A percentile compares a stretch with the other conserved stretches of the same genome.
Evolutionary conservation across 768 basidiomycete genomes (phyloP).

Genomic region (Dioszegia hungarica): DNA sequence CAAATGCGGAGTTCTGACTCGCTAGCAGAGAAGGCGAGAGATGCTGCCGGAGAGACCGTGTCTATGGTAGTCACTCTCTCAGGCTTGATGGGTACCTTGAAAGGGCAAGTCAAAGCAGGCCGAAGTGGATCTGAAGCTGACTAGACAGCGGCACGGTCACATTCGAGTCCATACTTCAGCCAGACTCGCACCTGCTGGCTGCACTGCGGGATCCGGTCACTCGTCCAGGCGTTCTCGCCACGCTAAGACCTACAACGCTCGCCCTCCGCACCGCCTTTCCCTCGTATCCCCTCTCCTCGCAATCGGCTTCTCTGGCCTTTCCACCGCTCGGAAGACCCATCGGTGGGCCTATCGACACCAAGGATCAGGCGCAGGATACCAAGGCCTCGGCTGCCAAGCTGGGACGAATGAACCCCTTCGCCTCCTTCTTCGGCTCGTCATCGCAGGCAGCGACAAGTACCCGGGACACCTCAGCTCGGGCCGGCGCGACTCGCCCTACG

Average conservation of each 20-base stretch:
- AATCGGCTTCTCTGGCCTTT: conserved; percentile 47
- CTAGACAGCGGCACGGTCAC: conserved; percentile 49
- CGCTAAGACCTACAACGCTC: conserved; percentile 24
- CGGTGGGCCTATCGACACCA: conserved; percentile 51
- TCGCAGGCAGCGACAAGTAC: conserved; percentile 41
- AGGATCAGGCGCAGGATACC: conserved; percentile 46
- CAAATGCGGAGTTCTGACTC: conserved; percentile 35
- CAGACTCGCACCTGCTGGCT: conserved; percentile 30
- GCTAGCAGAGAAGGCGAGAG: conserved; percentile 9
- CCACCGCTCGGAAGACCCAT: conserved; percentile 50
- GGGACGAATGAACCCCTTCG: conserved; percentile 67
- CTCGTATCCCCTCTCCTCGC: conserved; percentile 52
- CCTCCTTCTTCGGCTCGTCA: conserved; percentile 65
- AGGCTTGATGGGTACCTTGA: conserved; percentile 69
- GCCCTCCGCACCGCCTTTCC: conserved; percentile 15
- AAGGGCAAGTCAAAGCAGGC: conserved; percentile 54
- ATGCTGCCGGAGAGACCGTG: background rate
- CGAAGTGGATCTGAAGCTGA: conserved; percentile 2
- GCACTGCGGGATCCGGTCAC: conserved; percentile 30
- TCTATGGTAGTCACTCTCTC: conserved; percentile 65
- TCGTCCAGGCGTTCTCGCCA: conserved; percentile 21
- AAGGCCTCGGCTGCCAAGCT: conserved; percentile 24
- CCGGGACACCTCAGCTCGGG: conserved; percentile 47
- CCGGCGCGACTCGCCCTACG: conserved; percentile 1
- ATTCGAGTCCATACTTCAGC: conserved; percentile 53